phyloP scores from a whole-genome alignment of 176 grass and related monocot genomes.

The Phragmites australis region DNA sequence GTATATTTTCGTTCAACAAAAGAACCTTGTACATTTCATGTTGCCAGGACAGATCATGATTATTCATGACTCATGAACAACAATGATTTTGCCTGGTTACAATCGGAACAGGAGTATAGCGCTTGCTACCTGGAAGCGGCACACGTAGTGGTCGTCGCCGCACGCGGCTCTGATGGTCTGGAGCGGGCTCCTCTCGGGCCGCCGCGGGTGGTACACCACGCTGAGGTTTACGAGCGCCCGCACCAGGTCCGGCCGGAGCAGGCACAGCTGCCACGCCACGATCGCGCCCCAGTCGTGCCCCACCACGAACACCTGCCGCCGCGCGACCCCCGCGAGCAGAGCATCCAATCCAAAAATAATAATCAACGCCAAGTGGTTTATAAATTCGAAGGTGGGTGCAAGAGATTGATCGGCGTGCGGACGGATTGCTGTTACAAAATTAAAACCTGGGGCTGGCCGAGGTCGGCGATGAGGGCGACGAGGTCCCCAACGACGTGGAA shows the following conservation, averaged over 20 bases:
- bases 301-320: slow-evolving; percentile 73
- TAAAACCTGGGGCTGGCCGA: slow-evolving; percentile 52
- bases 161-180: slow-evolving; percentile 50
- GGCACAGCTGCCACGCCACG: slow-evolving; percentile 76
- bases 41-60: background rate
- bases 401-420: background rate
- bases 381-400: background rate
- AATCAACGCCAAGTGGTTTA: background rate
- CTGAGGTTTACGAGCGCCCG: slow-evolving; percentile 73
- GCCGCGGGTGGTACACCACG: slow-evolving; percentile 44
- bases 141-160: slow-evolving; percentile 76
- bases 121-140: slow-evolving; percentile 62
- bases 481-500: slow-evolving; percentile 84
- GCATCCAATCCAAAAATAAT: background rate
- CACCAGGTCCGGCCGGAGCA: slow-evolving; percentile 73
- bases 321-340: background rate
- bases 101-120: background rate
- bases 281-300: slow-evolving; percentile 81
- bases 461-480: slow-evolving; percentile 69
- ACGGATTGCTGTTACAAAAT: slow-evolving; percentile 1
- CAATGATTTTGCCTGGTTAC: background rate
- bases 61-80: background rate
- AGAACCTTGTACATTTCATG: background rate
- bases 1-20: too few relatives aligned
- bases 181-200: slow-evolving; percentile 42